A percentile compares a stretch with the other conserved stretches of the same genome.
Conservation (phyloP, 345 rosid species). For the Conringia planisiliqua region DNA sequence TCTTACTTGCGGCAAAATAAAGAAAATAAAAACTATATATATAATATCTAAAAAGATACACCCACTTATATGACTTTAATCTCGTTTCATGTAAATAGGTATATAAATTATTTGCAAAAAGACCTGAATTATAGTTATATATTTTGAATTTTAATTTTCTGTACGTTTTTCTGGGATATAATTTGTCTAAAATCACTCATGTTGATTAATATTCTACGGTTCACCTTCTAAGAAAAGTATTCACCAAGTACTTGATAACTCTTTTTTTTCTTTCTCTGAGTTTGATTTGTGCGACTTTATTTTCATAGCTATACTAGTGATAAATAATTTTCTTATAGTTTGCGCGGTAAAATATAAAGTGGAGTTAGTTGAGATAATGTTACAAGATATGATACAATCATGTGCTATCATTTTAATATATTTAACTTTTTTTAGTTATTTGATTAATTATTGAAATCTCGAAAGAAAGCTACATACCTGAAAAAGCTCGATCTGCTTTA, state of each 20-base stretch:
- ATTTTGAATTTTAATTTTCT: not conserved
- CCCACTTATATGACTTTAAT: not conserved
- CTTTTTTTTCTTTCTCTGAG: not conserved
- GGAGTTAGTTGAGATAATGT: conserved; percentile 28
- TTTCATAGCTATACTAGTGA: not conserved
- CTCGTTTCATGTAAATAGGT: not conserved
- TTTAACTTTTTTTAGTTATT: not conserved
- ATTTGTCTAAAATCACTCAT: not conserved
- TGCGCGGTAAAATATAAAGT: conserved; percentile 17
- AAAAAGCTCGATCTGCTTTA: conserved; percentile 33
- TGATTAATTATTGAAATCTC: conserved; percentile 27
- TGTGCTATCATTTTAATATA: conserved; percentile 27
- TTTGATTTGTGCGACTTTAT: not conserved
- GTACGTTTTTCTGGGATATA: not conserved
- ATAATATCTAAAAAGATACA: not conserved
- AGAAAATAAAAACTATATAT: not conserved
- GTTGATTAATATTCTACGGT: not conserved
- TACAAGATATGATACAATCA: conserved; percentile 30
- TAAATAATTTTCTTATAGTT: not conserved
- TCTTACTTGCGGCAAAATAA: conserved; percentile 13
- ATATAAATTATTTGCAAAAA: not conserved
- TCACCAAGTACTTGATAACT: not conserved
- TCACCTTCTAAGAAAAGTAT: not conserved
- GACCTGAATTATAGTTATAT: not conserved
- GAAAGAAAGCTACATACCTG: conserved; percentile 27